Percentiles rank a stretch among this genome's conserved stretches.
phyloP scores from a whole-genome alignment of 495 filamentous ascomycete species.

The Penicillium mononematosum region DNA sequence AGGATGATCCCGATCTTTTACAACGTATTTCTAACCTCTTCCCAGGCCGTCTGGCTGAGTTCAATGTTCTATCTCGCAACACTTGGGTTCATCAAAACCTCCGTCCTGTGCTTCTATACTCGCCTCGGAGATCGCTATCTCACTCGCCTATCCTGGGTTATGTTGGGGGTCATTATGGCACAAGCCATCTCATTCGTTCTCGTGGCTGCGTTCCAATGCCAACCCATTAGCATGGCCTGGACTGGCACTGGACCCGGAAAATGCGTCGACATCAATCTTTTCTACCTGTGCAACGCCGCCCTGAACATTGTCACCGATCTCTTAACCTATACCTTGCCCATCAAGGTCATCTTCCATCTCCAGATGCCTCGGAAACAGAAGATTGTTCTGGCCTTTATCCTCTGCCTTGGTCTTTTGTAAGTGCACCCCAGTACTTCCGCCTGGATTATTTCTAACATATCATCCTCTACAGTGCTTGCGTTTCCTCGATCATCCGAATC shows the following conservation, averaged over 20 bases:
- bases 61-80: conserved; percentile 44
- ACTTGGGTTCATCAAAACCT: conserved; percentile 43
- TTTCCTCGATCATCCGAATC: conserved; percentile 46
- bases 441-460: background rate
- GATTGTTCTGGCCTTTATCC: conserved; percentile 34
- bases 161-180: conserved; percentile 32
- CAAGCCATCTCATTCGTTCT: conserved; percentile 39
- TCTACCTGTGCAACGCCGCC: conserved; percentile 45
- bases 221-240: conserved; percentile 38
- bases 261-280: conserved; percentile 47
- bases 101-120: conserved; percentile 42
- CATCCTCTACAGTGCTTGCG: conserved; percentile 31
- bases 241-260: conserved; percentile 27
- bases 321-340: conserved; percentile 49
- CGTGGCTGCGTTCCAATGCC: conserved; percentile 41
- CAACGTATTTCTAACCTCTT: background rate
- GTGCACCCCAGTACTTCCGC: conserved; percentile 2
- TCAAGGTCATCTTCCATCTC: conserved; percentile 39
- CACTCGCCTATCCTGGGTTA: conserved; percentile 31
- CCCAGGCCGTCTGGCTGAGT: conserved; percentile 40
- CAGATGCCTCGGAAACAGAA: conserved; percentile 40
- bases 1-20: background rate
- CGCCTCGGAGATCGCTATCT: conserved; percentile 37
- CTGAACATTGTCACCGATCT: conserved; percentile 56
- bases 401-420: conserved; percentile 45